Percentiles rank a stretch among this genome's conserved stretches.
Evolutionary conservation across 495 filamentous ascomycete species (phyloP).

Genomic region (Trichocladium uniseriatum): DNA sequence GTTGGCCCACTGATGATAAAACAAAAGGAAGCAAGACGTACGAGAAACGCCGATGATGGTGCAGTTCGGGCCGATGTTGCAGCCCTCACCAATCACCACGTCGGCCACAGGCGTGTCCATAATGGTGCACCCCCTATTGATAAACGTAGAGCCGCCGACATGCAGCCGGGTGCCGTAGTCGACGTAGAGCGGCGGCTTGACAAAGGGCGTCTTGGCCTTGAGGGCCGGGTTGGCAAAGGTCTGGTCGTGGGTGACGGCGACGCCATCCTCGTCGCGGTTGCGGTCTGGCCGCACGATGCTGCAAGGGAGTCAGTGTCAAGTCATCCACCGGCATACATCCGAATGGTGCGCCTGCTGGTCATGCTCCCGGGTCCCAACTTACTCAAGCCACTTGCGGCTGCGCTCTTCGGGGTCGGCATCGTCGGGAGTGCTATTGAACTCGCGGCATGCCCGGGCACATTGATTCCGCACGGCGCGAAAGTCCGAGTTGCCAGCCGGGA

Average conservation of each 20-base stretch:
- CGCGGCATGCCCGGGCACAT: slow-evolving; percentile 26
- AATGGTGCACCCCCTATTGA: slow-evolving; percentile 30
- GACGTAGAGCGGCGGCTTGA: slow-evolving; percentile 29
- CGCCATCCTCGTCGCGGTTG: slow-evolving; percentile 16
- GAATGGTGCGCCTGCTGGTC: not conserved
- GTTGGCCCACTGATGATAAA: too few relatives aligned
- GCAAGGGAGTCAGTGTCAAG: not conserved
- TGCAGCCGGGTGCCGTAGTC: slow-evolving; percentile 29
- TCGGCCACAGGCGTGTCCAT: slow-evolving; percentile 32
- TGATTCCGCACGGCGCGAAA: slow-evolving; percentile 25
- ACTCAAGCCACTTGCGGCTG: slow-evolving; percentile 28
- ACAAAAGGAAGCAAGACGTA: not conserved
- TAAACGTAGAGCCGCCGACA: slow-evolving; percentile 27
- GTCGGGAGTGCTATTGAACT: slow-evolving; percentile 28
- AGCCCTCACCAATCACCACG: slow-evolving; percentile 26
- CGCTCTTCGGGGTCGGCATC: slow-evolving; percentile 24
- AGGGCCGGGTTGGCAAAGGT: slow-evolving; percentile 25
- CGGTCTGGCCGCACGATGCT: slow-evolving; percentile 29
- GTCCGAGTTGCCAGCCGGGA: slow-evolving; percentile 29
- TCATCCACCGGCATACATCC: not conserved
- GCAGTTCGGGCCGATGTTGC: slow-evolving; percentile 30
- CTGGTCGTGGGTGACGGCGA: slow-evolving; percentile 27
- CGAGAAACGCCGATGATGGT: slow-evolving; percentile 21
- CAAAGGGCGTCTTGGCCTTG: slow-evolving; percentile 24
- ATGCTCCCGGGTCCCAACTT: slow-evolving; percentile 4